Conservation (phyloP, 2,329 filamentous ascomycete species). For the Akanthomyces uredinophilus region DNA sequence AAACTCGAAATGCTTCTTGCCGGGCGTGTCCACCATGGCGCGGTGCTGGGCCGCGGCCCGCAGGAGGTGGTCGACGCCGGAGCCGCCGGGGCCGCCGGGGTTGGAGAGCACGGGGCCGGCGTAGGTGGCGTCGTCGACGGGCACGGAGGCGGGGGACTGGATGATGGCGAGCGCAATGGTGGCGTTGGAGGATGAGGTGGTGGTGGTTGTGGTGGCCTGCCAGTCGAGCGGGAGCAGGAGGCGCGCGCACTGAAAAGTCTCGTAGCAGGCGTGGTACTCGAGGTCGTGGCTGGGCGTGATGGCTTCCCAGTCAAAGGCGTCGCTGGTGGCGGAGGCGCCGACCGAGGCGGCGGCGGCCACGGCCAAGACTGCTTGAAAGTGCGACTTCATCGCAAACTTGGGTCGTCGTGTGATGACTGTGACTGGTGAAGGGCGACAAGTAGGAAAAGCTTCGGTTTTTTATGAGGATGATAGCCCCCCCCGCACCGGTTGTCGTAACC, state of each 20-base stretch:
- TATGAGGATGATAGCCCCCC: background rate
- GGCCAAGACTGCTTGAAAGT: background rate
- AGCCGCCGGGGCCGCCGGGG: slow-evolving; percentile 41
- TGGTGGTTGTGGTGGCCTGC: slow-evolving; percentile 27
- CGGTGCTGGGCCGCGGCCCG: slow-evolving; percentile 26
- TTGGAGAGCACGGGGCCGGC: slow-evolving; percentile 40
- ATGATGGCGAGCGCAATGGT: slow-evolving; percentile 37
- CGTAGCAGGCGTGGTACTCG: slow-evolving; percentile 37
- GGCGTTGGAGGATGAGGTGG: slow-evolving; percentile 21
- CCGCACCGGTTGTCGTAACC: background rate
- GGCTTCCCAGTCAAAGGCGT: slow-evolving; percentile 32
- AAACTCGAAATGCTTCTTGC: slow-evolving; percentile 34
- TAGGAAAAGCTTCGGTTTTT: background rate
- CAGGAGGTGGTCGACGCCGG: slow-evolving; percentile 30
- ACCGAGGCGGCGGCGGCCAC: background rate
- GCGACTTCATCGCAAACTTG: background rate
- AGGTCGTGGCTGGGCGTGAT: slow-evolving; percentile 32
- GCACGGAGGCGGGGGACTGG: slow-evolving; percentile 35
- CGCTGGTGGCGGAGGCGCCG: background rate
- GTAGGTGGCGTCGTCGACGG: slow-evolving; percentile 32
- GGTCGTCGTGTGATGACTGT: background rate
- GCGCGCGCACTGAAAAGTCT: slow-evolving; percentile 34
- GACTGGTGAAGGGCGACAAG: background rate
- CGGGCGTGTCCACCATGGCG: slow-evolving; percentile 22
- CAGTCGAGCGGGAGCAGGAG: slow-evolving; percentile 41